Percentiles rank a stretch among this genome's conserved stretches.
These are phyloP conservation scores for Cantharellus cinnabarinus DNA, from an alignment of 768 basidiomycete genomes.

Conservation along the genomic window DNA sequence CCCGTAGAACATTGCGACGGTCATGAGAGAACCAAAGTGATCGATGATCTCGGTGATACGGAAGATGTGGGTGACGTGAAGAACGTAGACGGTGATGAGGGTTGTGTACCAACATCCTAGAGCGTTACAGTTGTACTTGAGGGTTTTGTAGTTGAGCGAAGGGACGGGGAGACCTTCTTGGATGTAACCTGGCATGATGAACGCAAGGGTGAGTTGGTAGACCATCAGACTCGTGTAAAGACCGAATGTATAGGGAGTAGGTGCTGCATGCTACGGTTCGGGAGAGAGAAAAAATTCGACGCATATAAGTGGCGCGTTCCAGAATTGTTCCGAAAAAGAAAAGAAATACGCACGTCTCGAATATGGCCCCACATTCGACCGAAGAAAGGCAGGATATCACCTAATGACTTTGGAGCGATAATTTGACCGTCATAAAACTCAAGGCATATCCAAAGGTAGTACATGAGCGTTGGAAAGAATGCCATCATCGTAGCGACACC, in stretches of 20 bases:
- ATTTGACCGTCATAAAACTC: constrained; percentile 87
- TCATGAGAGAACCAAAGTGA: constrained; percentile 90
- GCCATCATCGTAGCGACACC: constrained; percentile 88
- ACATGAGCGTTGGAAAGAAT: constrained; percentile 89
- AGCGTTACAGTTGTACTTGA: constrained; percentile 96
- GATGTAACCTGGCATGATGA: constrained; percentile 73
- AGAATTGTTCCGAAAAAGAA: background rate
- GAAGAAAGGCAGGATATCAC: constrained; percentile 61
- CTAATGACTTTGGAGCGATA: constrained; percentile 42
- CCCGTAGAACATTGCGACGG: constrained; percentile 83
- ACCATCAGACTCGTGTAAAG: constrained; percentile 77
- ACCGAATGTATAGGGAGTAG: constrained; percentile 72
- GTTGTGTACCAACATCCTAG: constrained; percentile 69
- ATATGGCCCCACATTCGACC: constrained; percentile 71
- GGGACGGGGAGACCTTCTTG: constrained; percentile 96
- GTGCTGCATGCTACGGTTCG: constrained; percentile 61
- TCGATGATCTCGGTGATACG: constrained; percentile 88
- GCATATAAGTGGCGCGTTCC: background rate
- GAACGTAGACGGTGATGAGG: constrained; percentile 44
- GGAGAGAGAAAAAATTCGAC: background rate
- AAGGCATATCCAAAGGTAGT: constrained; percentile 94
- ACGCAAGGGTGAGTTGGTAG: constrained; percentile 79
- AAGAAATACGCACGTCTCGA: constrained; percentile 34
- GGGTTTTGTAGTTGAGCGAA: constrained; percentile 76
- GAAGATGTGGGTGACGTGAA: constrained; percentile 70